Evolutionary conservation across 225 moss, liverwort and hornwort species (phyloP), one percentile per base, ranked within the genome.

Genomic region (Pleurozium schreberi): DNA sequence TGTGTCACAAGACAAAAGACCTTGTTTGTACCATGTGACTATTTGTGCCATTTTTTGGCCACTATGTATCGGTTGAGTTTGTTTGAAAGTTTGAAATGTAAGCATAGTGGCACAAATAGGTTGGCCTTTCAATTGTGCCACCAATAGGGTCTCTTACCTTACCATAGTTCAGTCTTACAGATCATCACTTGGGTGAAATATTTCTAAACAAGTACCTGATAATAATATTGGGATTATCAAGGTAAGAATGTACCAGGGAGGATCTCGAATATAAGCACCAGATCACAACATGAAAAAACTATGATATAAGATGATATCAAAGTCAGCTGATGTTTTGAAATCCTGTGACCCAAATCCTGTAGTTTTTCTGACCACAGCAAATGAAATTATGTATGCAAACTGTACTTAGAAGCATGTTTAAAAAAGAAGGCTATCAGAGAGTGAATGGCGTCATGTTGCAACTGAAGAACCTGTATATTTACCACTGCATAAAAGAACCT

Each of bases 1-100:
- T 28, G 12, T 58, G 3, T n/a, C 1, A 79, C 1, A 50, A 21
- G 8, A 5, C 23, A 22, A 52, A 22, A 52, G 12, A 22, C 14
- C 52, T 14, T 36, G 14, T 6, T 76, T 36, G 52, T 33, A 4
- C 12, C 10, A 28, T 43, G 27, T 43, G 27, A n/a, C 43, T 71
- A 71, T 43, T 40, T 40, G 23, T 5, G 5, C 16, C 11, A 31
- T 20, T 75, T 47, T 15, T 28, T 17, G 47, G 18, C 47, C 6
- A 47, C 47, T 45, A 47, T 9, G 1, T 30, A 47, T 40, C 1
- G 10, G 0, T 27, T 1, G 10, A 30, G 18, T 73, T 45, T 30
- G 30, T 30, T 45, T 10, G 6, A 30, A 20, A 49, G 50, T 47
- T 49, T 49, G 31, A 75, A 75, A 49, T 33, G 5, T 33, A 33